A percentile compares a stretch with the other conserved stretches of the same genome.
These are phyloP conservation scores for Neurospora intermedia DNA, from an alignment of 495 filamentous ascomycete species.

Conservation along the genomic window DNA sequence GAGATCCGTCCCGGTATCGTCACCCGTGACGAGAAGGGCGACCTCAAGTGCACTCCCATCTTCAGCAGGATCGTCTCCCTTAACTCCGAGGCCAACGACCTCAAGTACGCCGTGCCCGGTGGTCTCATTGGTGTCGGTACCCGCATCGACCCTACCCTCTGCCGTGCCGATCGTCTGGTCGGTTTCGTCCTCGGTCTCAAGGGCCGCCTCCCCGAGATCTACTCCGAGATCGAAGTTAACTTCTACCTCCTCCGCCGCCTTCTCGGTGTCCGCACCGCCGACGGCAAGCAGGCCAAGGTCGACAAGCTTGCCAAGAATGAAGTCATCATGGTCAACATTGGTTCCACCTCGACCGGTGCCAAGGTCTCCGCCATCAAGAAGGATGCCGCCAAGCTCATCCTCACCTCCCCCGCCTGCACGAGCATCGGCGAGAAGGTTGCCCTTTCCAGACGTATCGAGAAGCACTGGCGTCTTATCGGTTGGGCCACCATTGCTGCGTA, in stretches of 20 bases:
- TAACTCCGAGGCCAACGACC: constrained; percentile 94
- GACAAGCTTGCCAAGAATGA: constrained; percentile 96
- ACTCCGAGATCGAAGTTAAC: constrained; percentile 96
- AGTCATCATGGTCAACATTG: constrained; percentile 99
- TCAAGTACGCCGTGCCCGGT: constrained; percentile 95
- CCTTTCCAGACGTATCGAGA: constrained; percentile 89
- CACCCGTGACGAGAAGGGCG: constrained; percentile 82
- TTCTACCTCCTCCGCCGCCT: constrained; percentile 93
- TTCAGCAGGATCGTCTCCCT: constrained; percentile 89
- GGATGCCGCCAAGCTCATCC: constrained; percentile 71
- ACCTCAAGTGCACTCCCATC: constrained; percentile 92
- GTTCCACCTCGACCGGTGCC: constrained; percentile 86
- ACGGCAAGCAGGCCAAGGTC: constrained; percentile 98
- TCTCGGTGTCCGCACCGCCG: constrained; percentile 92
- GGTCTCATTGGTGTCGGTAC: constrained; percentile 97
- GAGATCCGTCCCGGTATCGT: constrained; percentile 96
- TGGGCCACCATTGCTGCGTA: constrained; percentile 79
- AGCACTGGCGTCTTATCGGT: constrained; percentile 97
- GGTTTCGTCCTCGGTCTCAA: constrained; percentile 95
- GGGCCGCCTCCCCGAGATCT: constrained; percentile 84
- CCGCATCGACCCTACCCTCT: constrained; percentile 90
- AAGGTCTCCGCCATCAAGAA: constrained; percentile 95
- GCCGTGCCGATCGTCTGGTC: constrained; percentile 95
- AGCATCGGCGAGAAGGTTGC: constrained; percentile 97
- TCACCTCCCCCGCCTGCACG: constrained; percentile 87